Percentiles rank a stretch among this genome's conserved stretches.
These are phyloP conservation scores for Hirsutella rhossiliensis DNA, from an alignment of 2,329 filamentous ascomycete genomes.

Conservation along the genomic window DNA sequence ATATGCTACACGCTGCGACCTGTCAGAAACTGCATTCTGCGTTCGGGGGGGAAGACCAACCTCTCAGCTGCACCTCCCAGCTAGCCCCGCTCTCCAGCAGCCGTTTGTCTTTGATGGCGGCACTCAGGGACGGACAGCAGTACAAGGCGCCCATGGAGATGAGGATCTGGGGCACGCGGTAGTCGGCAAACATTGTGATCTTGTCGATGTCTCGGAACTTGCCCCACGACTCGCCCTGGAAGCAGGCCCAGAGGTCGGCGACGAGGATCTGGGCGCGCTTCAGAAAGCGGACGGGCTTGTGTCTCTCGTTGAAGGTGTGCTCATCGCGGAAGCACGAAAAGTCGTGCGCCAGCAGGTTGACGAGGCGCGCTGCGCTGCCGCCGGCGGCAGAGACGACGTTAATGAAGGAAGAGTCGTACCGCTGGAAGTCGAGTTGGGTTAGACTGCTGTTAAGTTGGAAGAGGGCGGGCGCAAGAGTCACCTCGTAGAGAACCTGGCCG, in stretches of 20 bases:
- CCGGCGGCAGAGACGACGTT: conserved; percentile 64
- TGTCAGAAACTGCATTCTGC: conserved; percentile 1
- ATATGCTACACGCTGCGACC: conserved; percentile 69
- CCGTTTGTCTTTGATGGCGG: conserved; percentile 52
- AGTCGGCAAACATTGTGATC: conserved; percentile 98
- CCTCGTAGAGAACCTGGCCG: conserved; percentile 65
- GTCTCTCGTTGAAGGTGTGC: conserved; percentile 58
- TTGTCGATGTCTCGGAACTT: conserved; percentile 83
- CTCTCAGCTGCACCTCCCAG: conserved; percentile 82
- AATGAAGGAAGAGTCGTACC: conserved; percentile 62
- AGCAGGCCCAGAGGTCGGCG: conserved; percentile 93
- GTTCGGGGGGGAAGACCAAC: conserved; percentile 24
- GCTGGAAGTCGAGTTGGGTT: conserved; percentile 29
- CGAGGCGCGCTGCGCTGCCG: conserved; percentile 69
- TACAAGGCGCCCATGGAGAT: conserved; percentile 69
- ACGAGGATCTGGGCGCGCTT: conserved; percentile 95
- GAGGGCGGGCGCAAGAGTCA: conserved; percentile 20
- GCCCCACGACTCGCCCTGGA: conserved; percentile 69
- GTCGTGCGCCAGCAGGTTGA: conserved; percentile 72
- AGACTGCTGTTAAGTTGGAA: background rate
- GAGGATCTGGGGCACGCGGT: conserved; percentile 89
- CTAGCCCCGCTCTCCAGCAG: conserved; percentile 57
- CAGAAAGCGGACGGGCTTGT: conserved; percentile 62
- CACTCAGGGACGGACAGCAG: conserved; percentile 71
- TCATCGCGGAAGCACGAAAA: conserved; percentile 85